Base-by-base conservation (phyloP, 2,329 filamentous ascomycete genomes). In the Pleoardoris graminearum region DNA sequence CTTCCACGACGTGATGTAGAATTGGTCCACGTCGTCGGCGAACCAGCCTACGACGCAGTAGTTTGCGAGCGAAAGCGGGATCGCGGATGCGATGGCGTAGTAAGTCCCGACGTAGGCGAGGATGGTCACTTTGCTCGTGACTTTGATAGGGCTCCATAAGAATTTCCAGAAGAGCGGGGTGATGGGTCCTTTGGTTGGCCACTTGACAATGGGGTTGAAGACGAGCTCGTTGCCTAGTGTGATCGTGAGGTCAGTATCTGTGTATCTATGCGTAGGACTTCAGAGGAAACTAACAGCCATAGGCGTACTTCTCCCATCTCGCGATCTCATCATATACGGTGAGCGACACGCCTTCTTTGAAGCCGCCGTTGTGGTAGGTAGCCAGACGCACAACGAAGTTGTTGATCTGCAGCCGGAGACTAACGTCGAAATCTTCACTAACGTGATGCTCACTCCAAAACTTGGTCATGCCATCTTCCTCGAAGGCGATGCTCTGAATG, bases 391-490 rank as follows among this genome's bases (percentile, higher is more conserved):
- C 82, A 41, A 84, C 79, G 70, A 86, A 88, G 32, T 86, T 85
- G 32, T 77, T 78, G 62, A 83, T 85, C 70, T 90, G 87, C 5
- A 90, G 77, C 32, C 87, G 84, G 1, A 90, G 79, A 23, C 85
- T 82, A 71, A 90, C 87, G 53, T 90, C 87, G 50, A 90, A 90
- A 63, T 90, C 87, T 56, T 90, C 87, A 0, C 86, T 90, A 0
- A 90, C 87, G 67, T 88, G 85, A 5, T 79, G 80, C 66, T 90
- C 87, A 16, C 86, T 88, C 87, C 87, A 90, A 75, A 84, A 89
- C 61, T 85, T 85, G 4, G 84, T 80, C 57, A 83, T 78, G 6
- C 82, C 82, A 47, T 84, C 77, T 39, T 82, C 36, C 39, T 63
- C 48, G 51, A 65, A 83, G 3, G 78, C 77, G 43, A 85, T 80